Percentiles rank a stretch among this genome's conserved stretches.
Evolutionary conservation across 768 basidiomycete genomes (phyloP).

Genomic region (Tylopilus intermedius): DNA sequence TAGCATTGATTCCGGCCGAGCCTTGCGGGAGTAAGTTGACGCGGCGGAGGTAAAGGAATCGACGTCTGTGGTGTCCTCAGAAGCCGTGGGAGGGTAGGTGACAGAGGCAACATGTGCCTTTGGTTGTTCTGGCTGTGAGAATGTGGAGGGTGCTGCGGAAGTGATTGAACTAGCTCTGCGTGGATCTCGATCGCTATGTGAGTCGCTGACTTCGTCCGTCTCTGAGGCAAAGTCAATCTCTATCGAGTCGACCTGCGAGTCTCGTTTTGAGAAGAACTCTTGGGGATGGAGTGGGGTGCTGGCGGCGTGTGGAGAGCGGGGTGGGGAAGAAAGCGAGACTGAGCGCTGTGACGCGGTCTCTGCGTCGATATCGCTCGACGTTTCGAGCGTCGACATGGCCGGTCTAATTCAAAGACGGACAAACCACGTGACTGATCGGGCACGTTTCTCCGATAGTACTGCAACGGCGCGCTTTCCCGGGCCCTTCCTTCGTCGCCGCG

Average conservation of each 20-base stretch:
- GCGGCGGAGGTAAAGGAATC: conserved; percentile 60
- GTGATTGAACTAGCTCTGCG: conserved; percentile 47
- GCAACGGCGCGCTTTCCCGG: too few relatives aligned
- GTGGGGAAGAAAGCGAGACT: conserved; percentile 66
- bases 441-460: neutral
- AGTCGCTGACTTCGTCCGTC: conserved; percentile 49
- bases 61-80: conserved; percentile 42
- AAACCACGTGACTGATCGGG: conserved; percentile 17
- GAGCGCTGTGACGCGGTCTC: conserved; percentile 80
- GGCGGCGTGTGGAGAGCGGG: conserved; percentile 44
- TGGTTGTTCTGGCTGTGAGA: conserved; percentile 32
- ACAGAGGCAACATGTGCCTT: conserved; percentile 33
- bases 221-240: conserved; percentile 54
- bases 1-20: conserved; percentile 74
- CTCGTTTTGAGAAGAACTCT: conserved; percentile 35
- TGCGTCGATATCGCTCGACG: conserved; percentile 46
- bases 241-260: conserved; percentile 43
- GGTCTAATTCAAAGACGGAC: neutral
- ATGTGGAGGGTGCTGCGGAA: conserved; percentile 44
- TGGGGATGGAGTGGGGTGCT: conserved; percentile 20
- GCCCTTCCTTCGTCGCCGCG: neutral
- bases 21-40: conserved; percentile 54
- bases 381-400: conserved; percentile 13
- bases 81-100: conserved; percentile 58
- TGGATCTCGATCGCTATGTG: conserved; percentile 31